Conservation (phyloP, 129 eudicot species). For the Silybum marianum region DNA sequence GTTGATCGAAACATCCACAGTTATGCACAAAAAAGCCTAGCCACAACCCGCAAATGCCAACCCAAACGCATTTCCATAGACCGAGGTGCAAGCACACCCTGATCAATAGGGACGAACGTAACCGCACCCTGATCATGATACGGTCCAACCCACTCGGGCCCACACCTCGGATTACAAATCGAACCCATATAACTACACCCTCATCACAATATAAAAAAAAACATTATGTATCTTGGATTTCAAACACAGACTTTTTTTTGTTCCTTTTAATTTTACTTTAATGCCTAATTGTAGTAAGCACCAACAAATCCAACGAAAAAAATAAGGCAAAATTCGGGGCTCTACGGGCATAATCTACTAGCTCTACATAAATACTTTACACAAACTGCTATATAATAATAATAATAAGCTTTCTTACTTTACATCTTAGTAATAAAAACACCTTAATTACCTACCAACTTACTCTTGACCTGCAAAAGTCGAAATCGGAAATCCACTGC, state of each 20-base stretch:
- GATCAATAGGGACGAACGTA: background rate
- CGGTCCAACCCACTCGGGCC: background rate
- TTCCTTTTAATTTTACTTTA: constrained; percentile 4
- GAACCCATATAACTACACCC: background rate
- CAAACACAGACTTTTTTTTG: constrained; percentile 9
- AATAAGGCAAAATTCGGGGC: constrained; percentile 29
- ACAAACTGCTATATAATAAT: background rate
- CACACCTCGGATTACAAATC: background rate
- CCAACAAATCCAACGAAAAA: constrained; percentile 23
- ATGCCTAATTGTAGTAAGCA: constrained; percentile 22
- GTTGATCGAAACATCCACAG: background rate
- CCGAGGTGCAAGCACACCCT: background rate
- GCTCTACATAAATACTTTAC: constrained; percentile 35
- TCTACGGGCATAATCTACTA: constrained; percentile 14
- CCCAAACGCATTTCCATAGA: background rate
- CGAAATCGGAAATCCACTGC: constrained; percentile 8
- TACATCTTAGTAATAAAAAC: constrained; percentile 26
- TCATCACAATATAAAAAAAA: background rate
- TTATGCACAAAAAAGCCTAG: background rate
- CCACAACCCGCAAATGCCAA: background rate
- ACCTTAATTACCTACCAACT: constrained; percentile 14
- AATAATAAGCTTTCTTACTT: background rate
- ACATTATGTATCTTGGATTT: background rate
- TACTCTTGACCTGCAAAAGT: background rate
- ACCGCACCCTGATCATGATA: background rate